A percentile compares a stretch with the other conserved stretches of the same genome.
Conservation (phyloP, 371 early-diverging fungal genomes). For the Encephalitozoon intestinalis region DNA sequence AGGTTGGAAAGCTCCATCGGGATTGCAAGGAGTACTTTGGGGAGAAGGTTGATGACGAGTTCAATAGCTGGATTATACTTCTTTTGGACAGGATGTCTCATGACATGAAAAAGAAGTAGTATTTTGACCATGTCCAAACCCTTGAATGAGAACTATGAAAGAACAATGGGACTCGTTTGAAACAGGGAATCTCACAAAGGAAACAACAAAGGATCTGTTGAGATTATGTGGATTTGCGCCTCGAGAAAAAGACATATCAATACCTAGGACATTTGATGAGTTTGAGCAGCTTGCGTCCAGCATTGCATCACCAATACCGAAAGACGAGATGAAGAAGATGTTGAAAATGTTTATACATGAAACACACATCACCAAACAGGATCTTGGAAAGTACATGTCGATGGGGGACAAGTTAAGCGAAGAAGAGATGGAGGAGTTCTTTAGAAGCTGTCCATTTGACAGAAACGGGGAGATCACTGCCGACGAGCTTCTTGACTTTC, state of each 20-base stretch:
- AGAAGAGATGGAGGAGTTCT: slow-evolving; percentile 20
- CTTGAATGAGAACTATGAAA: not conserved
- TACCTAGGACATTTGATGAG: slow-evolving; percentile 26
- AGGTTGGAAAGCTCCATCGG: not conserved
- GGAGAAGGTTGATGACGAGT: not conserved
- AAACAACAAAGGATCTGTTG: slow-evolving; percentile 3
- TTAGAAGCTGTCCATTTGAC: slow-evolving; percentile 5
- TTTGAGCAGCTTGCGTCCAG: not conserved
- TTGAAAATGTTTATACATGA: not conserved
- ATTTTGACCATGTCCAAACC: not conserved
- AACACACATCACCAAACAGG: not conserved
- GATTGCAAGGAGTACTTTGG: slow-evolving; percentile 5
- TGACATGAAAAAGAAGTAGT: not conserved
- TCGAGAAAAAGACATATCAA: not conserved
- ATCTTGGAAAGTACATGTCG: slow-evolving; percentile 2
- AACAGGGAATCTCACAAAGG: slow-evolving; percentile 1
- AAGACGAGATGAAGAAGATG: slow-evolving; percentile 19
- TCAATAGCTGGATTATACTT: slow-evolving; percentile 1
- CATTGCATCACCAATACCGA: not conserved
- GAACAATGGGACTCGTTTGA: slow-evolving; percentile 24
- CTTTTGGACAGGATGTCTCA: not conserved
- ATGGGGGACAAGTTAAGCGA: slow-evolving; percentile 35
- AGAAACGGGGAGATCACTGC: slow-evolving; percentile 10
- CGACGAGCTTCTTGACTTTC: slow-evolving; percentile 8
- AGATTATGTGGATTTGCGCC: slow-evolving; percentile 32